phyloP scores from a whole-genome alignment of 805 yeast genomes.

The Kurtzmaniella fragi region DNA sequence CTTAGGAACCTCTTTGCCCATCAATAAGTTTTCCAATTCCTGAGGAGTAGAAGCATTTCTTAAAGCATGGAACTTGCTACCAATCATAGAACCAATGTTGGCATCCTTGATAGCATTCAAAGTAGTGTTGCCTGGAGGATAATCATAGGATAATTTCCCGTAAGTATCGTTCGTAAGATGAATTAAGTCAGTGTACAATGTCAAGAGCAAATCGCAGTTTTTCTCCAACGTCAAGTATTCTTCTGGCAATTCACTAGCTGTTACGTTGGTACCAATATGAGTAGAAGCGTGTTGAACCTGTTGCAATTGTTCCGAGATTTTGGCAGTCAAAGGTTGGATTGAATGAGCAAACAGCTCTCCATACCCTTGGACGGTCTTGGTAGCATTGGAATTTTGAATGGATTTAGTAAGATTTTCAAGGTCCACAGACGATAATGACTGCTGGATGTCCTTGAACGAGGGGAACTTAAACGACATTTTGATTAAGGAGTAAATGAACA shows the following conservation, averaged over 20 bases:
- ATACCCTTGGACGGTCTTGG: constrained; percentile 35
- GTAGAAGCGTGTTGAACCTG: constrained; percentile 37
- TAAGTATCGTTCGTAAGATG: constrained; percentile 48
- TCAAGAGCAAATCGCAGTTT: constrained; percentile 59
- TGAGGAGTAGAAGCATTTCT: constrained; percentile 61
- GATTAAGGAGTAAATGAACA: too few relatives aligned
- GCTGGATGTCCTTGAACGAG: constrained; percentile 35
- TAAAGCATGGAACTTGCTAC: constrained; percentile 53
- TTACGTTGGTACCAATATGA: constrained; percentile 38
- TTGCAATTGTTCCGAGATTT: constrained; percentile 61
- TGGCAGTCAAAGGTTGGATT: constrained; percentile 50
- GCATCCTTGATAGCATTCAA: constrained; percentile 57
- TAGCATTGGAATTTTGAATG: constrained; percentile 30
- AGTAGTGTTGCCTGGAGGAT: constrained; percentile 59
- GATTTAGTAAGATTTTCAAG: constrained; percentile 29
- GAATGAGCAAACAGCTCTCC: constrained; percentile 39
- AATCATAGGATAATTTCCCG: constrained; percentile 73
- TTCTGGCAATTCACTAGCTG: constrained; percentile 67
- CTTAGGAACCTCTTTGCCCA: constrained; percentile 17
- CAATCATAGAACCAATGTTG: constrained; percentile 53
- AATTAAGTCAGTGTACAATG: constrained; percentile 49
- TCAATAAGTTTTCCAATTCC: constrained; percentile 57
- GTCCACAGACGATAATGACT: constrained; percentile 37
- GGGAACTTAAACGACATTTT: constrained; percentile 38
- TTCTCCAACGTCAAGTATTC: constrained; percentile 66